phyloP scores from a whole-genome alignment of 1,284 basidiomycete genomes.

The Puccinia hordei region DNA sequence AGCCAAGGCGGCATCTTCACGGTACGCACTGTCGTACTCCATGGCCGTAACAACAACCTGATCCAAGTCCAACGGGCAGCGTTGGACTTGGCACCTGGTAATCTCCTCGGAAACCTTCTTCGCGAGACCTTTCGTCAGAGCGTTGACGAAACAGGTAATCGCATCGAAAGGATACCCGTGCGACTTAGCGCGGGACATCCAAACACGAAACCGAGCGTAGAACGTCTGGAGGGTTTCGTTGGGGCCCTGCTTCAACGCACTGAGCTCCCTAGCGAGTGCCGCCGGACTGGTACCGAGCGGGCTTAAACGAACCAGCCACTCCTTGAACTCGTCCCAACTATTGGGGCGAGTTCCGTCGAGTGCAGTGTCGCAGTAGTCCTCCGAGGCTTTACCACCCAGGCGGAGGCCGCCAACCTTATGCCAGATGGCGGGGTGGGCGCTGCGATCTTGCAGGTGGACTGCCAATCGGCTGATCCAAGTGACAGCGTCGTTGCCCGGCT shows the following conservation, averaged over 20 bases:
- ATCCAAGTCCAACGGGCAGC: neutral
- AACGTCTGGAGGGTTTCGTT: neutral
- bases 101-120: neutral
- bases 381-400: neutral
- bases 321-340: neutral
- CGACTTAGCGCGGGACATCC: neutral
- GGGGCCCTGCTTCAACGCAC: neutral
- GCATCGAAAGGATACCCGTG: too few species aligned
- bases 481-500: neutral
- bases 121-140: neutral
- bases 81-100: too few species aligned
- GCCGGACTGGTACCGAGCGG: neutral
- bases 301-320: neutral
- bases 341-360: neutral
- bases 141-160: neutral
- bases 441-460: neutral
- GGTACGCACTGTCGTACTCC: neutral
- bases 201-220: neutral
- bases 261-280: neutral
- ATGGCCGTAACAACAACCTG: neutral
- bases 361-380: neutral
- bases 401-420: neutral
- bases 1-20: neutral
- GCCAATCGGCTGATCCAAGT: neutral
- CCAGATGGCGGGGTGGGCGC: neutral